Percentiles rank a stretch among this genome's conserved stretches.
phyloP scores from a whole-genome alignment of 352 stramenopile species.

The Phytophthora sp. region DNA sequence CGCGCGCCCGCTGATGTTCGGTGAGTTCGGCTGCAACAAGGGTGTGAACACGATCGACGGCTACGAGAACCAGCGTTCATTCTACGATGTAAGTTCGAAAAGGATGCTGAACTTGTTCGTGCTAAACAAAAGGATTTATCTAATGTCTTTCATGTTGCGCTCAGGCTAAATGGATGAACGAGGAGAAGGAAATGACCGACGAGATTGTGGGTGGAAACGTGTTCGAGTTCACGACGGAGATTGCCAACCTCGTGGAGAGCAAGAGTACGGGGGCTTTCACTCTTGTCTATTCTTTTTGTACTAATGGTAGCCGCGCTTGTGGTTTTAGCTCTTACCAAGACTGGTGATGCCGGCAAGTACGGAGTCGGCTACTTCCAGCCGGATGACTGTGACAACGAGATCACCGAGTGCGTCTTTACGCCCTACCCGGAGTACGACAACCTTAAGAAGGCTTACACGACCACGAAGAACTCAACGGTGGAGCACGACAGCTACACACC shows the following conservation, averaged over 20 bases:
- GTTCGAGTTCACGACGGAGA: slow-evolving; percentile 77
- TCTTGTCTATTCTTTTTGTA: too few relatives aligned
- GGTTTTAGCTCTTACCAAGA: slow-evolving; percentile 44
- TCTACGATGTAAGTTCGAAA: slow-evolving; percentile 47
- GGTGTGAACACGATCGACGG: slow-evolving; percentile 69
- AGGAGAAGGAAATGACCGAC: slow-evolving; percentile 66
- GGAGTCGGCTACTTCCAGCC: slow-evolving; percentile 70
- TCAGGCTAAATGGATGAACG: slow-evolving; percentile 79
- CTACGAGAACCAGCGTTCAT: slow-evolving; percentile 71
- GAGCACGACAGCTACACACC: slow-evolving; percentile 47
- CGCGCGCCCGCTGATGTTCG: slow-evolving; percentile 72
- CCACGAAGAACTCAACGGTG: slow-evolving; percentile 52
- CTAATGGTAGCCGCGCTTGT: background rate
- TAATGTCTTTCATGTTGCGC: background rate
- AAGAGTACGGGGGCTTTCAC: too few relatives aligned
- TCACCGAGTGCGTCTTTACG: slow-evolving; percentile 51
- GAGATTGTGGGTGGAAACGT: slow-evolving; percentile 77
- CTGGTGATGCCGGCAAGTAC: slow-evolving; percentile 58
- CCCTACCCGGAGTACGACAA: slow-evolving; percentile 67
- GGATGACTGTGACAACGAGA: slow-evolving; percentile 62
- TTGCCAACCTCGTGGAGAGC: slow-evolving; percentile 50
- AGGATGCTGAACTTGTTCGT: too few relatives aligned
- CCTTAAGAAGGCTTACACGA: slow-evolving; percentile 58
- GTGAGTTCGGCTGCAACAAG: slow-evolving; percentile 79
- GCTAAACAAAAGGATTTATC: too few relatives aligned